These are phyloP conservation scores for Geranomyces michiganensis DNA, from an alignment of 192 early-diverging fungal genomes.

Conservation along the genomic window DNA sequence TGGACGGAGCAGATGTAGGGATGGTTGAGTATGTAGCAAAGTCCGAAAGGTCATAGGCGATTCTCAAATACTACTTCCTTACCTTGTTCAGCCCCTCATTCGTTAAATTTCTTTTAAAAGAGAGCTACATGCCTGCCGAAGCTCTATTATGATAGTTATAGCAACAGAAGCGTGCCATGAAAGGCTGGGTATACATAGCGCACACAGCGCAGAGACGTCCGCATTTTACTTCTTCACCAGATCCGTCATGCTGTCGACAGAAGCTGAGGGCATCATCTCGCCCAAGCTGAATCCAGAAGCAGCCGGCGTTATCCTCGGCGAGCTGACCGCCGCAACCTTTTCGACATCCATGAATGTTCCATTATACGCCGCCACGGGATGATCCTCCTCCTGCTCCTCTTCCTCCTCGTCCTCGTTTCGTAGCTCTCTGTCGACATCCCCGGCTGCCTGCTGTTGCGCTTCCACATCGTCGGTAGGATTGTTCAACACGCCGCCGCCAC, in stretches of 20 bases:
- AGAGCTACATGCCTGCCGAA: no score
- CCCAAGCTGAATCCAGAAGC: neutral
- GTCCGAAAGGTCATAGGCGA: neutral
- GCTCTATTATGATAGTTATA: no score
- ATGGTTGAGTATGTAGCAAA: conserved; percentile 18
- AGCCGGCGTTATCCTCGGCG: neutral
- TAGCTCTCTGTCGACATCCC: neutral
- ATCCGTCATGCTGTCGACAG: conserved; percentile 4
- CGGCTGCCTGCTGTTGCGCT: neutral
- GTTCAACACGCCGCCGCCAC: no score
- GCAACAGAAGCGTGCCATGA: no score
- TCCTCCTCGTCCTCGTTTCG: neutral
- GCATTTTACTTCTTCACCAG: neutral
- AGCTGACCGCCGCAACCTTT: neutral
- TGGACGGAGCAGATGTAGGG: conserved; percentile 10
- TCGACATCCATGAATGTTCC: neutral
- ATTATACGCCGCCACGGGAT: neutral
- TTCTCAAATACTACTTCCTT: no score
- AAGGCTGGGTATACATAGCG: no score
- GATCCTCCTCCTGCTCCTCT: neutral
- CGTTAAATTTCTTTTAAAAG: no score
- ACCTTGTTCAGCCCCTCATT: no score
- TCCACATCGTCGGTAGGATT: neutral
- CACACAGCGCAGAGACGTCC: no score
- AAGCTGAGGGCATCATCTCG: neutral